Conservation (phyloP, 2,329 filamentous ascomycete species). For the Colletotrichum siamense region DNA sequence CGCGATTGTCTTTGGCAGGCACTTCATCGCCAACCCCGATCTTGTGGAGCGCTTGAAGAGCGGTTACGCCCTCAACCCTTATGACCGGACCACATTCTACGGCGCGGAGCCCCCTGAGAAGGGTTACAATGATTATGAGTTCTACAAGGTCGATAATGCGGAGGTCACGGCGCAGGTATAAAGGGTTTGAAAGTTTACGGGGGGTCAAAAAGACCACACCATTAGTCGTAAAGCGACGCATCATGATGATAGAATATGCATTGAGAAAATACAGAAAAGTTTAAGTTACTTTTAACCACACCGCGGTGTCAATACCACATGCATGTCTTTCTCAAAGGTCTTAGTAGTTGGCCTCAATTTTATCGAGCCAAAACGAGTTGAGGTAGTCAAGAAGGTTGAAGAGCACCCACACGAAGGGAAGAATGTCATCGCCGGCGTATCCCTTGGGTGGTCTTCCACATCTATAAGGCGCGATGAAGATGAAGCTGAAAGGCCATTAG, state of each 20-base stretch:
- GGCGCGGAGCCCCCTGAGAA: conserved; percentile 25
- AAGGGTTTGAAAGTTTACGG: background rate
- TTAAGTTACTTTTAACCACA: background rate
- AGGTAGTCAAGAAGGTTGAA: fast-evolving
- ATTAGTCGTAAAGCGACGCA: background rate
- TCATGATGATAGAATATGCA: background rate
- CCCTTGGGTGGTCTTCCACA: background rate
- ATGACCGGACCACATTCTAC: conserved; percentile 35
- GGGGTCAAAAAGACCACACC: background rate
- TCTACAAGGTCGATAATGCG: conserved; percentile 27
- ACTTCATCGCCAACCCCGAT: conserved; percentile 33
- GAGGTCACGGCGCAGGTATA: background rate
- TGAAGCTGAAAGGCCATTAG: background rate
- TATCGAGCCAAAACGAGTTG: background rate
- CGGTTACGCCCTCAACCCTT: conserved; percentile 25
- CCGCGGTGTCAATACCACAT: fast-evolving
- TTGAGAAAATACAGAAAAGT: background rate
- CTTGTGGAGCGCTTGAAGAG: conserved; percentile 30
- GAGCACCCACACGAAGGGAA: fast-evolving
- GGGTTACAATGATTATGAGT: conserved; percentile 44
- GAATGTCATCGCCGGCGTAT: background rate
- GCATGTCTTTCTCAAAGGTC: fast-evolving
- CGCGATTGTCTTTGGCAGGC: conserved; percentile 38
- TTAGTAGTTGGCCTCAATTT: background rate
- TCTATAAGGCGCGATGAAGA: background rate